Conservation (phyloP, 169 alveolate species). For the Toxoplasma gondii region DNA sequence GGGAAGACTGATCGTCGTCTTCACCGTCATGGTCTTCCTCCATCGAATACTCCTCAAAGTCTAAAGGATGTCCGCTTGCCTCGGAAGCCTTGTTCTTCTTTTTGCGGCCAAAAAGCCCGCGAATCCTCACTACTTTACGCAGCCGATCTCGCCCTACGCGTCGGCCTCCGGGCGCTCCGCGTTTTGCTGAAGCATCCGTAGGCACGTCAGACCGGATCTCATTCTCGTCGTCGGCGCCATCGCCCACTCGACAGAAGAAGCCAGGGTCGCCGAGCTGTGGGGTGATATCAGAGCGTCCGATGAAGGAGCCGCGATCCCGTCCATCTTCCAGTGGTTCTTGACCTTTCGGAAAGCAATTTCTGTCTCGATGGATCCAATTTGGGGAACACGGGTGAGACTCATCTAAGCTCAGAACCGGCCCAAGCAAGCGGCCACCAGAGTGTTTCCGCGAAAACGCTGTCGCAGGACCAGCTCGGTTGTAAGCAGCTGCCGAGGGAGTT, state of each 20-base stretch:
- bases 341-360: too few species aligned
- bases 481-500: too few species aligned
- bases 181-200: neutral
- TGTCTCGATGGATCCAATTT: too few species aligned
- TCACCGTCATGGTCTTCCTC: neutral
- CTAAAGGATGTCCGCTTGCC: neutral
- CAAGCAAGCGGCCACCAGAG: too few species aligned
- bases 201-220: neutral
- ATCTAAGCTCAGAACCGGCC: too few species aligned
- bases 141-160: neutral
- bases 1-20: neutral
- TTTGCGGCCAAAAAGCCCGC: neutral
- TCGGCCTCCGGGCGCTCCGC: neutral
- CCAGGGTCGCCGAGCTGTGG: neutral
- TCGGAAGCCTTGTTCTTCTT: neutral
- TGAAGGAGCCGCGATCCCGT: too few species aligned
- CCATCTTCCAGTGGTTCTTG: too few species aligned
- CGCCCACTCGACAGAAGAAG: neutral
- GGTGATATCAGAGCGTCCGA: too few species aligned
- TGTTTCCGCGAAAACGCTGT: too few species aligned
- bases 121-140: neutral
- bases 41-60: neutral
- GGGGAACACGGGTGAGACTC: too few species aligned
- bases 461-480: too few species aligned
- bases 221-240: neutral